Base-by-base conservation (phyloP, 768 basidiomycete species). In the Kwoniella pini region DNA sequence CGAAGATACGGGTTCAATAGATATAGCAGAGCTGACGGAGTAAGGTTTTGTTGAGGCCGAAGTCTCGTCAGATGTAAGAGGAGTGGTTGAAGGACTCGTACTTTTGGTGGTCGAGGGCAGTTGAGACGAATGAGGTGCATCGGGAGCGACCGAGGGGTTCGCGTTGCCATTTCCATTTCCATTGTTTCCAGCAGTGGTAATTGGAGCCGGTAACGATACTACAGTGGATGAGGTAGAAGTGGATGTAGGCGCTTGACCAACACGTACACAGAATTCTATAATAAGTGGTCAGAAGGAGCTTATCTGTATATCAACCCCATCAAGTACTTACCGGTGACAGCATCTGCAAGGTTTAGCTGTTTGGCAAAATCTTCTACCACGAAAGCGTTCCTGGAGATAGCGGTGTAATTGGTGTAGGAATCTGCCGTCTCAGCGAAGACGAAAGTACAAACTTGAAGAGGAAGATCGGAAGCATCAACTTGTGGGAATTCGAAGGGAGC, bases 371-470 rank as follows among this genome's bases (percentile, higher is more conserved):
- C 31, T 11, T 36, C 51, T 2, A 53, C 50, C 15, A 39, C 19
- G 24, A 60, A 60, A 9, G 31, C 11, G n/a, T 44, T 33, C 27
- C 58, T 43, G 7, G 28, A 17, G 4, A 10, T 12, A 3, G 26
- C 15, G 2, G 58, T 52, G 21, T 52, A 50, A 24, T 52, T 52
- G 28, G 33, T 52, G 6, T 21, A 10, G 24, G 21, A 50, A 28
- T 30, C 27, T 0, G 39, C n/a, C 3, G 58, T 49, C 21, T 60
- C 58, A 3, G 43, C n/a, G 28, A 52, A 60, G 7, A 60, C 58
- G 30, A 44, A 53, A 31, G 58, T 60, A 24, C 58, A 60, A 26
- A 60, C 51, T 27, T 44, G 51, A 42, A 60, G 42, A 36, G 58
- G 58, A 5, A 60, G 31, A 9, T 43, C 30, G 40, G 27, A 27